Evolutionary conservation across 805 yeast genomes (phyloP), one percentile per base, ranked within the genome.

Genomic region (Diddensiella caesifluorescens): DNA sequence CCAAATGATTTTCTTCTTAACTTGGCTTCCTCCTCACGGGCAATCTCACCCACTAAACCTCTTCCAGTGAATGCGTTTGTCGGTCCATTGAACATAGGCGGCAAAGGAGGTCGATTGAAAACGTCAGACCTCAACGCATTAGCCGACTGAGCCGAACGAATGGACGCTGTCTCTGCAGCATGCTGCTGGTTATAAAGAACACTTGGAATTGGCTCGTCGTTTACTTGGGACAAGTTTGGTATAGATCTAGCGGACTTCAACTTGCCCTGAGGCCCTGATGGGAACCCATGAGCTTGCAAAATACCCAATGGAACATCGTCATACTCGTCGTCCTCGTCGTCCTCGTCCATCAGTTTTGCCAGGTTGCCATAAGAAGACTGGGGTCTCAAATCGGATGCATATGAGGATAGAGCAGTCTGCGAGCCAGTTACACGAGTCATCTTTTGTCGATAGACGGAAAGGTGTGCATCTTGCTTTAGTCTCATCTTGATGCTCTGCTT

Each of bases 271-370:
- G 28, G 9, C 22, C 22, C 22, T 22, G 25, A 37, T 10, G 69
- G 69, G 48, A 64, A 60, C 5, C 63, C 62, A 42, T 65, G 68
- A 2, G 67, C 68, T 38, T 62, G 64, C 29, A 67, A 47, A 35
- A 66, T 59, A 10, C 64, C 67, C 26, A 66, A 54, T 1, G 70
- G 70, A 12, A 67, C 61, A 39, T 65, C 65, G 38, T 66, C 70
- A 45, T 59, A 54, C 22, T 61, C 61, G 22, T 66, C 69, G 16
- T 64, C 63, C 15, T 54, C 60, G 25, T 54, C 60, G 22, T 48
- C 56, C 13, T 49, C 56, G 3, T 43, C 56, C 3, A 28, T 44
- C 32, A 29, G 15, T 13, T 20, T 36, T 52, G 29, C 41, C 39
- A 10, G 27, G 25, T 46, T 44, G 18, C 39, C 43, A 31, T 31